These are phyloP conservation scores for Mycena haematopus DNA, from an alignment of 768 basidiomycete genomes.

Conservation along the genomic window DNA sequence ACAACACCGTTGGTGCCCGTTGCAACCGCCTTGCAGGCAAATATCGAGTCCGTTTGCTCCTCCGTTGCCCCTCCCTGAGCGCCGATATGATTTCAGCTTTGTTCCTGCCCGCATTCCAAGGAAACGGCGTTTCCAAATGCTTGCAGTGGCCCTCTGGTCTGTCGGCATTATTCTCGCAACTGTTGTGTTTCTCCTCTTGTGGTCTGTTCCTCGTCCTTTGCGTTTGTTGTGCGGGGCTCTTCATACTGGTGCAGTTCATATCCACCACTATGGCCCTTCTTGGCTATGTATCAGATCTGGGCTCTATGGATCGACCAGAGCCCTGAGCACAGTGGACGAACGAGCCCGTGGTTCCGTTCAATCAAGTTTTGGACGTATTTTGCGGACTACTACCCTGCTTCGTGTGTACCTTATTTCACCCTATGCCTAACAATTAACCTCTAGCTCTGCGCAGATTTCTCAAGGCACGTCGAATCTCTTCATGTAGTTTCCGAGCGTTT, in stretches of 20 bases:
- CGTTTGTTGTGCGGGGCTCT: neutral
- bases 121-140: conserved; percentile 86
- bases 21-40: conserved; percentile 65
- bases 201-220: conserved; percentile 56
- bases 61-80: neutral
- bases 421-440: neutral
- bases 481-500: conserved; percentile 7
- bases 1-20: conserved; percentile 68
- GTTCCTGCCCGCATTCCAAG: conserved; percentile 87
- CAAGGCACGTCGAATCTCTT: conserved; percentile 46
- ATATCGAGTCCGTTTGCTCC: conserved; percentile 65
- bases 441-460: conserved; percentile 46
- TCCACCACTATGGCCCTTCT: conserved; percentile 86
- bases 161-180: conserved; percentile 74
- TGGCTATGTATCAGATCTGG: conserved; percentile 84
- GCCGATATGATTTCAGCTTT: conserved; percentile 55
- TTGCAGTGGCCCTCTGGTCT: conserved; percentile 89
- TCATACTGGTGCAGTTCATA: conserved; percentile 65
- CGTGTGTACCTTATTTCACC: conserved; percentile 57
- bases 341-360: conserved; percentile 77
- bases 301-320: conserved; percentile 74
- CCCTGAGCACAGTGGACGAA: conserved; percentile 74
- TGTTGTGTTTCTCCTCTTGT: conserved; percentile 77
- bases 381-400: conserved; percentile 89
- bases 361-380: conserved; percentile 85